Conservation (phyloP, 2,329 filamentous ascomycete species). For the Scedosporium boydii region DNA sequence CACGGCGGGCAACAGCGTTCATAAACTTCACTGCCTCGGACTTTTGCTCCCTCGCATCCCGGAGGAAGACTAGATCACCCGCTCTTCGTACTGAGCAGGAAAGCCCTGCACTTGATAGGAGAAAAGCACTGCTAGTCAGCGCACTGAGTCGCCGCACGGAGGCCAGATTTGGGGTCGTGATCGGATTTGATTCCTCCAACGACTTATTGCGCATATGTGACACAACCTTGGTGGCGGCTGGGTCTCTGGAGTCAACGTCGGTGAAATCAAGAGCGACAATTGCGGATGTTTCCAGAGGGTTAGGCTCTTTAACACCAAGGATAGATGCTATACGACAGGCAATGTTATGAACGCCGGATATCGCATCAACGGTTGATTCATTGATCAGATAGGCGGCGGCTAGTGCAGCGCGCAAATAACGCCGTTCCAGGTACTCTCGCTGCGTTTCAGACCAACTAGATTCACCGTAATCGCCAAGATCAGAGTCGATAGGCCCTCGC, state of each 20-base stretch:
- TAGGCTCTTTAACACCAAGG: conserved; percentile 49
- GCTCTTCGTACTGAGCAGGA: conserved; percentile 42
- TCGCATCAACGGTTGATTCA: conserved; percentile 45
- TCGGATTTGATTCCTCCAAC: conserved; percentile 47
- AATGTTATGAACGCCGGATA: conserved; percentile 22
- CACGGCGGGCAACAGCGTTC: conserved; percentile 36
- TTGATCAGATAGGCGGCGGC: conserved; percentile 60
- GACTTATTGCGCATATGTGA: conserved; percentile 41
- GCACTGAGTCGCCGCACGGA: conserved; percentile 53
- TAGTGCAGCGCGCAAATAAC: conserved; percentile 59
- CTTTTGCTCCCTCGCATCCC: conserved; percentile 55
- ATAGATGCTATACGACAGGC: conserved; percentile 22
- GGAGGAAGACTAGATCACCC: conserved; percentile 55
- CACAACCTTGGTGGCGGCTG: conserved; percentile 30
- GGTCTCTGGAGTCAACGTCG: conserved; percentile 19
- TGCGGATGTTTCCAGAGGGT: conserved; percentile 29
- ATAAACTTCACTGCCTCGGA: conserved; percentile 50
- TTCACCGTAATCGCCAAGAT: conserved; percentile 51
- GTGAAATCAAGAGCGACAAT: conserved; percentile 12
- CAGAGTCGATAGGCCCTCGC: conserved; percentile 63
- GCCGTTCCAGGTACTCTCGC: conserved; percentile 47
- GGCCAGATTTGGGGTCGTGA: conserved; percentile 51
- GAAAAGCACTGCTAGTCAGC: conserved; percentile 50
- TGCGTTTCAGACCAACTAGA: conserved; percentile 51
- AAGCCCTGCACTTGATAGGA: conserved; percentile 41